phyloP scores from a whole-genome alignment of 768 basidiomycete genomes.

The Auriscalpium orientale region DNA sequence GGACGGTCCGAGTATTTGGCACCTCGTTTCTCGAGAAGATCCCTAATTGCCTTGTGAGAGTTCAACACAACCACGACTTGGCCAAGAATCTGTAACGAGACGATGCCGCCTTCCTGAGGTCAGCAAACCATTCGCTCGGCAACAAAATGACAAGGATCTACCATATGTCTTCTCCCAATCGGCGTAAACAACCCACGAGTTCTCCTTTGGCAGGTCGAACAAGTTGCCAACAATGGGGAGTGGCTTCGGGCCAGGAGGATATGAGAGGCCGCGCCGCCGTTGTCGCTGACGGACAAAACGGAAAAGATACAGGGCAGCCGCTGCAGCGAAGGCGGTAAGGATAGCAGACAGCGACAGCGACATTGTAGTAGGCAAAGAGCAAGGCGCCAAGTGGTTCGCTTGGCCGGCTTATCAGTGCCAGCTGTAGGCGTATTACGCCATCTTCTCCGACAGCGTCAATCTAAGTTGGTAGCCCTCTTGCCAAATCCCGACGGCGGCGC shows the following conservation, averaged over 20 bases:
- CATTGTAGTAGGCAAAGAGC: no score
- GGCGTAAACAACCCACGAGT: neutral
- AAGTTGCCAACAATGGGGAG: neutral
- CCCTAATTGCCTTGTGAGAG: neutral
- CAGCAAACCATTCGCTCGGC: neutral
- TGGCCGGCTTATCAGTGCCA: no score
- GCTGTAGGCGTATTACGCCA: no score
- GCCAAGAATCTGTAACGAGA: neutral
- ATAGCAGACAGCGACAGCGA: no score
- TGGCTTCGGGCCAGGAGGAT: neutral
- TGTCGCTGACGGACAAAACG: no score
- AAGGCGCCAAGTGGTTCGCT: no score
- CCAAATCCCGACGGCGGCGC: no score
- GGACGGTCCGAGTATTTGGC: neutral
- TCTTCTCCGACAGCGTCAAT: no score
- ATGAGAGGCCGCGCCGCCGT: neutral
- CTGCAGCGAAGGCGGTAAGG: no score
- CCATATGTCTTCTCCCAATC: neutral
- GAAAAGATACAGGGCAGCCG: no score
- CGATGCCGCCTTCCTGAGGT: neutral
- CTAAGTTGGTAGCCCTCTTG: no score
- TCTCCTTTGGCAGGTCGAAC: neutral
- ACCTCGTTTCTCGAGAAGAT: neutral
- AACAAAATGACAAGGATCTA: neutral
- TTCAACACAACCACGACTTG: neutral